phyloP scores from a whole-genome alignment of 208 protist species.

The Leishmania guyanensis region DNA sequence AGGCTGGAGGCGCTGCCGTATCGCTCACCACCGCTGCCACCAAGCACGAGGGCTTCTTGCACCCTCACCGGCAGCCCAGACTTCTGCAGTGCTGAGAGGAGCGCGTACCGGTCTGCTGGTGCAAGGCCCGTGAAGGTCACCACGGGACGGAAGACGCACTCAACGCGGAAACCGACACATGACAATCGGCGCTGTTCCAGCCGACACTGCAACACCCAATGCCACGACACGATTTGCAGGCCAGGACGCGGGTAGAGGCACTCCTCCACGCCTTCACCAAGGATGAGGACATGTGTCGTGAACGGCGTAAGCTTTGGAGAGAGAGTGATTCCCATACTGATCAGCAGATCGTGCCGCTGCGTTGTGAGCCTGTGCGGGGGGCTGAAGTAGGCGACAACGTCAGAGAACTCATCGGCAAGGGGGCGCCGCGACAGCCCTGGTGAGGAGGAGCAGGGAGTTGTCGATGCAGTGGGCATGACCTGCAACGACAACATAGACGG shows the following conservation, averaged over 20 bases:
- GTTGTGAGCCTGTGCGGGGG: constrained; percentile 14
- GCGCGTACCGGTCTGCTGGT: constrained; percentile 28
- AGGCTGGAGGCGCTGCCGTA: background rate
- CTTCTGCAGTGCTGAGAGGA: constrained; percentile 30
- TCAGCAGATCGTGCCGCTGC: constrained; percentile 25
- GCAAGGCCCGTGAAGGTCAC: constrained; percentile 57
- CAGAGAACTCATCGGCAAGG: constrained; percentile 33
- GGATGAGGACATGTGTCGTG: constrained; percentile 62
- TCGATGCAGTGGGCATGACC: constrained; percentile 7
- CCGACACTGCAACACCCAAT: constrained; percentile 52
- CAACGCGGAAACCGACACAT: constrained; percentile 42
- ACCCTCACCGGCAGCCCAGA: constrained; percentile 37
- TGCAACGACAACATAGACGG: constrained; percentile 20
- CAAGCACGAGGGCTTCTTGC: constrained; percentile 49
- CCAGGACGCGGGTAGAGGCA: constrained; percentile 58
- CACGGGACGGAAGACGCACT: constrained; percentile 38
- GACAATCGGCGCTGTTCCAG: constrained; percentile 36
- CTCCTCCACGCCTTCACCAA: constrained; percentile 20
- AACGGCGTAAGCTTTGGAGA: constrained; percentile 21
- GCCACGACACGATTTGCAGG: constrained; percentile 58
- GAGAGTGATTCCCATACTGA: constrained; percentile 19
- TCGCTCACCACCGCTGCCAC: background rate
- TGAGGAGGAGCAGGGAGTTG: background rate
- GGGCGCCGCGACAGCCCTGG: constrained; percentile 4
- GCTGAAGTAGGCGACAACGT: constrained; percentile 39